Conservation (phyloP, 257 asterid genomes). For the Osmanthus fragrans region DNA sequence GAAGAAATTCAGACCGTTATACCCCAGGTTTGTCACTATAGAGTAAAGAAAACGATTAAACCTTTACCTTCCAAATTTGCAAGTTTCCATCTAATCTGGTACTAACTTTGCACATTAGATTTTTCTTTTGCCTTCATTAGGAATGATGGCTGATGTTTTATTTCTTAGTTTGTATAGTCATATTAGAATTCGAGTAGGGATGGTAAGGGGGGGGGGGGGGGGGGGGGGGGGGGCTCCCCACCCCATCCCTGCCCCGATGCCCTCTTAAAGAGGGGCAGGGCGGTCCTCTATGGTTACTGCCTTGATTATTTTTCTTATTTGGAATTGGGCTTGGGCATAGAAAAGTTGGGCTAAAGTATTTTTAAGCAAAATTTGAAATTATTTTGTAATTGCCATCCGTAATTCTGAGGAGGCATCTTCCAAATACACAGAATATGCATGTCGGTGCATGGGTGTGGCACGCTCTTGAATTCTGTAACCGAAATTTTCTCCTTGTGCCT, state of each 20-base stretch:
- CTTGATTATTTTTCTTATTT: no score
- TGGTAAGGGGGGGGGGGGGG: no score
- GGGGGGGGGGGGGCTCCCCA: no score
- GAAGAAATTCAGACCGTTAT: constrained; percentile 89
- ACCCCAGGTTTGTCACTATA: constrained; percentile 66
- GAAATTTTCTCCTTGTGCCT: neutral
- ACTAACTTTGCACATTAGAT: neutral
- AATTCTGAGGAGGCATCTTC: neutral
- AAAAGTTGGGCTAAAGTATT: no score
- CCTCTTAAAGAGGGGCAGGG: no score
- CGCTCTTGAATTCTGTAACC: neutral
- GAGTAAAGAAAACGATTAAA: neutral
- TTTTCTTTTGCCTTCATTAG: neutral
- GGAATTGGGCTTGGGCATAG: no score
- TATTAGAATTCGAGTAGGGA: no score
- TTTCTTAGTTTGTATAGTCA: neutral
- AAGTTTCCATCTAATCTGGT: neutral
- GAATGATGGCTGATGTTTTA: neutral
- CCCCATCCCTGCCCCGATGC: no score
- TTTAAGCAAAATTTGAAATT: no score
- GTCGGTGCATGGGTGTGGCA: neutral
- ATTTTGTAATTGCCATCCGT: no score
- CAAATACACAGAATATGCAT: no score
- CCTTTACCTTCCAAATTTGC: neutral
- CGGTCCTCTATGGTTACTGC: no score